These are phyloP conservation scores for Cyclospora cayetanensis DNA, from an alignment of 169 alveolate genomes.

Conservation along the genomic window DNA sequence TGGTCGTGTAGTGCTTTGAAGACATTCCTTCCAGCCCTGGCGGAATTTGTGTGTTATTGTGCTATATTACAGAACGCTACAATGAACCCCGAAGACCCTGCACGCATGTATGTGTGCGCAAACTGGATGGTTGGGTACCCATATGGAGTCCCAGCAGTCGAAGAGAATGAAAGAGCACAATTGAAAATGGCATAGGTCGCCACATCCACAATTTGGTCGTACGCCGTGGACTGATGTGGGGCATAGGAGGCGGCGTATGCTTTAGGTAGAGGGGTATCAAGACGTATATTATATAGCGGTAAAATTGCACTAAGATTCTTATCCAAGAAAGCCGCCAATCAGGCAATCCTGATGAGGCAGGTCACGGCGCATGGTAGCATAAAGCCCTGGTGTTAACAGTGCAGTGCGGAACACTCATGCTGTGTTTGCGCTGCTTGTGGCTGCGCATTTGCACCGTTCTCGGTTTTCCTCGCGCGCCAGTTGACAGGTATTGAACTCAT, in stretches of 20 bases:
- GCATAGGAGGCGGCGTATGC: too few species aligned
- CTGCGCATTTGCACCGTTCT: neutral
- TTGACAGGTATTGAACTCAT: neutral
- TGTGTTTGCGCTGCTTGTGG: neutral
- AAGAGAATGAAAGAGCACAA: conserved; percentile 56
- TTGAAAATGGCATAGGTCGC: neutral
- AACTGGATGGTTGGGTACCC: conserved; percentile 69
- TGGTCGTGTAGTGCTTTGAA: neutral
- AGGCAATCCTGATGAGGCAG: too few species aligned
- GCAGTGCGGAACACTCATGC: too few species aligned
- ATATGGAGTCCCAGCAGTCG: conserved; percentile 75
- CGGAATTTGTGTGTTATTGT: neutral
- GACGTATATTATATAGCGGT: too few species aligned
- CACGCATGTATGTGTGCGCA: conserved; percentile 61
- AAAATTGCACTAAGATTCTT: too few species aligned
- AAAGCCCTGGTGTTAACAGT: neutral
- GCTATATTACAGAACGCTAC: conserved; percentile 32
- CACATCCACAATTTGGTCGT: too few species aligned
- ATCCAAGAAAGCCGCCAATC: too few species aligned
- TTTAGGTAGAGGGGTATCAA: too few species aligned
- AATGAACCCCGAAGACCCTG: conserved; percentile 64
- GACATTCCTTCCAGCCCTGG: neutral
- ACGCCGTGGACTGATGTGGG: too few species aligned
- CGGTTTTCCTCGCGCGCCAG: neutral
- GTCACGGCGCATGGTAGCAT: too few species aligned